Base-by-base conservation (phyloP, 1,139 yeast genomes). In the Sugiyamaella novakii region DNA sequence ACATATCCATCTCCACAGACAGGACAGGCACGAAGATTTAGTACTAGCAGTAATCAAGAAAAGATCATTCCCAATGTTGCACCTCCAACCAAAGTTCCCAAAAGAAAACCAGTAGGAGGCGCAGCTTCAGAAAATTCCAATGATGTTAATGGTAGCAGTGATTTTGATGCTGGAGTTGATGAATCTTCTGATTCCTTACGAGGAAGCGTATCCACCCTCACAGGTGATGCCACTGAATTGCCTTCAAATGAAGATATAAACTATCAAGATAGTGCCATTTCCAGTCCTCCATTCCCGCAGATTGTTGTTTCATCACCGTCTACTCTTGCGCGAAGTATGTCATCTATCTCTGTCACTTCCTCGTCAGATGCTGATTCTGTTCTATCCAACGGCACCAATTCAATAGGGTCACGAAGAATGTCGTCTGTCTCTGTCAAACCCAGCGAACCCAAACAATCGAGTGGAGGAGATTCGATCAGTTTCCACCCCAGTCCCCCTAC, bases 31-130 rank as follows among this genome's bases (percentile, higher is more conserved):
- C 37, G 15, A 14, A 14, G 37, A 18, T 3, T 8, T 14, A 19
- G 14, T 17, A 10, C 10, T 19, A 12, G 17, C 18, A 30, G 34
- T 14, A 17, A 5, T 11, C 19, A 30, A 12, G 7, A 14, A 15
- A 30, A 28, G 4, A 6, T 28, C 4, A 14, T 28, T 28, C 14
- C 17, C 15, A 18, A 36, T 14, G 45, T 48, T 1, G 5, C 25
- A 22, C 56, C 56, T 7, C 57, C 57, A 25, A 35, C 49, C 7
- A 47, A 38, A 27, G 51, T 54, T 40, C 56, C 59, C 6, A 57
- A 55, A 35, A 54, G 61, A 22, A 58, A 57, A 45, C 62, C 62
- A 1, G 61, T 59, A 5, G 49, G 50, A 31, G 34, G 43, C 11
- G 8, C 29, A 10, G 29, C n/a, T 27, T 27, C 25, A n/a, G 24